Evolutionary conservation across 345 rosid genomes (phyloP).

Genomic region (Citrus reticulata): DNA sequence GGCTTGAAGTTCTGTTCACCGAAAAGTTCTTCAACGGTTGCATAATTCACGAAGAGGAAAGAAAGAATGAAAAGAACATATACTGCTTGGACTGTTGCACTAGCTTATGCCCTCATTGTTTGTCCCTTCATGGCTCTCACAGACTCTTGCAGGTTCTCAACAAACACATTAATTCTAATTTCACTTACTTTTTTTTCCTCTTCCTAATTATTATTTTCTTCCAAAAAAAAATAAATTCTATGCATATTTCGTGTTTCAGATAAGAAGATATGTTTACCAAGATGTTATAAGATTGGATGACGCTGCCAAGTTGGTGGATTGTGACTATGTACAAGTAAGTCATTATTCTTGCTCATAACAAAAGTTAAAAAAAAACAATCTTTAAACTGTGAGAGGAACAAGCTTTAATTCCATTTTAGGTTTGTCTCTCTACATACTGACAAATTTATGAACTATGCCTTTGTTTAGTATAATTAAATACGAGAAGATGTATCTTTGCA

Average conservation of each 20-base stretch:
- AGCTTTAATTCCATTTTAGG: neutral
- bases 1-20: constrained; percentile 57
- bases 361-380: neutral
- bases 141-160: constrained; percentile 66
- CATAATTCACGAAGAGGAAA: constrained; percentile 50
- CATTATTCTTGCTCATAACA: neutral
- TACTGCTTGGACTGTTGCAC: constrained; percentile 75
- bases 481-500: neutral
- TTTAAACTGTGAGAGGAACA: neutral
- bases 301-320: constrained; percentile 67
- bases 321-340: constrained; percentile 73
- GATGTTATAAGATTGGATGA: constrained; percentile 76
- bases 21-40: constrained; percentile 91
- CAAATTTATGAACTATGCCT: constrained; percentile 1
- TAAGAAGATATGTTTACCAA: constrained; percentile 81
- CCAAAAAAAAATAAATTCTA: neutral
- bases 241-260: constrained; percentile 34
- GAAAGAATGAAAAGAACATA: constrained; percentile 82
- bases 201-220: neutral
- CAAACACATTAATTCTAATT: neutral
- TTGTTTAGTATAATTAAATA: neutral
- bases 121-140: constrained; percentile 62
- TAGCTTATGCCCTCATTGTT: constrained; percentile 82
- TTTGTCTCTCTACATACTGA: constrained; percentile 4
- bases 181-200: neutral